Percentiles rank a stretch among this genome's conserved stretches.
Conservation (phyloP, 2,329 filamentous ascomycete genomes). For the Trichoderma atrobrunneum region DNA sequence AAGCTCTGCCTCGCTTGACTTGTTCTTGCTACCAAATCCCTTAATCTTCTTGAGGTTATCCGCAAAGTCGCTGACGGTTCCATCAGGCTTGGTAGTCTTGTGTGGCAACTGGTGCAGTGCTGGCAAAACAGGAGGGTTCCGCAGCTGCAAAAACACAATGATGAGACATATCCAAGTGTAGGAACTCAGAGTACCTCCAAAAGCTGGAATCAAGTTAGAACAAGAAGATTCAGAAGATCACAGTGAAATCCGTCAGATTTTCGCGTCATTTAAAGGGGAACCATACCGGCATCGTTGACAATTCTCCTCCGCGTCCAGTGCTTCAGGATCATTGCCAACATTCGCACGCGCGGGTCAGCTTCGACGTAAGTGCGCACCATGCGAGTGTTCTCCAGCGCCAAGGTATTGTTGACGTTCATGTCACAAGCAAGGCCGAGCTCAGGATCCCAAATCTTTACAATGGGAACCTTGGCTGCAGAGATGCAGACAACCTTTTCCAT, state of each 20-base stretch:
- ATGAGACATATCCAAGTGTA: constrained; percentile 99
- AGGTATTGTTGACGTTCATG: constrained; percentile 98
- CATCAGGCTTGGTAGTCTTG: constrained; percentile 55
- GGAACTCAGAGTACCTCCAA: constrained; percentile 91
- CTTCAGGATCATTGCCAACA: constrained; percentile 94
- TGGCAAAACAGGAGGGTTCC: constrained; percentile 79
- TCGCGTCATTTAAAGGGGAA: neutral
- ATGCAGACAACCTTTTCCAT: constrained; percentile 98
- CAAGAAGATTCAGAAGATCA: no score
- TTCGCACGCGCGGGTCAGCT: constrained; percentile 84
- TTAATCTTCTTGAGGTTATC: constrained; percentile 75
- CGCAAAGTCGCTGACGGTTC: constrained; percentile 73
- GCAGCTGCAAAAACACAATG: constrained; percentile 89
- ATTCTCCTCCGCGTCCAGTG: constrained; percentile 93
- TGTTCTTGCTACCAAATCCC: constrained; percentile 75
- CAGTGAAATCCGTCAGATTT: neutral
- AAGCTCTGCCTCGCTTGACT: constrained; percentile 78
- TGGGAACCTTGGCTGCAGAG: constrained; percentile 91
- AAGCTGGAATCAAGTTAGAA: constrained; percentile 54
- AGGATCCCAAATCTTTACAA: constrained; percentile 98
- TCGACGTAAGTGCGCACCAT: constrained; percentile 98
- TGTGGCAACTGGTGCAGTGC: constrained; percentile 69
- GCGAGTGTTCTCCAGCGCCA: constrained; percentile 91
- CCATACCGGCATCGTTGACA: constrained; percentile 90
- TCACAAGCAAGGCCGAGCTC: constrained; percentile 86